These are phyloP conservation scores for Lasiodiplodia sp. DNA, from an alignment of 2,329 filamentous ascomycete genomes.

Conservation along the genomic window DNA sequence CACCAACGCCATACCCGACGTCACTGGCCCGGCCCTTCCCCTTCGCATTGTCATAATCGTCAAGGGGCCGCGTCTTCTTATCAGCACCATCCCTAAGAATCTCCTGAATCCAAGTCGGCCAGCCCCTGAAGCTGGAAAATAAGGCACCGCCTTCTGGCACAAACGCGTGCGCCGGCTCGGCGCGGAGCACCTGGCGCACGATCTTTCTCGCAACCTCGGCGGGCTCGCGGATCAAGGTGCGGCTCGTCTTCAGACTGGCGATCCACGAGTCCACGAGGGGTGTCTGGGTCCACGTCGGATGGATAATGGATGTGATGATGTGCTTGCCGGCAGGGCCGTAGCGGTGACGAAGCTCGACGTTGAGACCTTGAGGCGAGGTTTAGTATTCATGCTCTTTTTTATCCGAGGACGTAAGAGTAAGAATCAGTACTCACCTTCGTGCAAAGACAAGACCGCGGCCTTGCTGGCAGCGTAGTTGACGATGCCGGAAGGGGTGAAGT, in stretches of 20 bases:
- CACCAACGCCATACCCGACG: slow-evolving; percentile 1
- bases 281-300: slow-evolving; percentile 40
- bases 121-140: slow-evolving; percentile 33
- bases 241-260: slow-evolving; percentile 32
- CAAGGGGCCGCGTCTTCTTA: background rate
- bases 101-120: slow-evolving; percentile 41
- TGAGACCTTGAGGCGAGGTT: slow-evolving; percentile 34
- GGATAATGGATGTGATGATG: slow-evolving; percentile 42
- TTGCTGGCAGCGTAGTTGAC: slow-evolving; percentile 43
- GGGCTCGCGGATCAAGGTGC: slow-evolving; percentile 35
- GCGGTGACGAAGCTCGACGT: slow-evolving; percentile 38
- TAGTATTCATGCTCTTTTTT: background rate
- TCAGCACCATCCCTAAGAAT: slow-evolving; percentile 25
- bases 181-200: slow-evolving; percentile 38
- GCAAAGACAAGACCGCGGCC: slow-evolving; percentile 40
- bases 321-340: slow-evolving; percentile 36
- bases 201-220: slow-evolving; percentile 37
- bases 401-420: too few relatives aligned
- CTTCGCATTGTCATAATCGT: background rate
- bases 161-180: slow-evolving; percentile 36
- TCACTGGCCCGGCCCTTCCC: slow-evolving; percentile 18
- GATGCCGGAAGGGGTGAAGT: slow-evolving; percentile 36
- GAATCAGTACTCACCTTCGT: slow-evolving; percentile 34
- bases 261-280: slow-evolving; percentile 37
- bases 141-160: slow-evolving; percentile 35